Evolutionary conservation across 306 rosid genomes (phyloP), one percentile per base, ranked within the genome.

Genomic region (Erythrophleum fordii): DNA sequence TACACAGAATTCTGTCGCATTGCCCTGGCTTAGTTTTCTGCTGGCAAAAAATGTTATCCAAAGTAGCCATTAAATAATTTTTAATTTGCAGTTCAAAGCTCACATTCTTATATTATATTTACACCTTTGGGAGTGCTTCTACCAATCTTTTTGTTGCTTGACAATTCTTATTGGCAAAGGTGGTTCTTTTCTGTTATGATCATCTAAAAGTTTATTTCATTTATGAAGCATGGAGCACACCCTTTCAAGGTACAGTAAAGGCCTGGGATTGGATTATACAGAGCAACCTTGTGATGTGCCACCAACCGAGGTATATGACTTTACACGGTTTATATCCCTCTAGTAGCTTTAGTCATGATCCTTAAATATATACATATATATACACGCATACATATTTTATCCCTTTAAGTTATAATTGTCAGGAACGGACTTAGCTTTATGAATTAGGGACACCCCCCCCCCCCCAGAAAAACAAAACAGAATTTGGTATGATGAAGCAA

Each of bases 221-320:
- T 51, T 17, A 73, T 83, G 83, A 79, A 91, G 97, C 90, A 89
- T 91, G 96, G 88, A 88, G 42, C 92, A 88, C 5, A 88, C 82
- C 12, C 83, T 93, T 60, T 69, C 87, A 71, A 89, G 91, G 77
- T 91, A 93, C 82, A 77, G 71, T 39, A 85, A 72, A 73, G 80
- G 83, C 5, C 13, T 46, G 31, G 80, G 73, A 34, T 49, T 74
- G 34, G 88, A 87, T 62, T 41, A 5, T 69, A 65, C 80, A 74
- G 82, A 72, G 41, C 80, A 82, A 48, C 83, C 74, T 68, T 69
- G 39, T 53, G 65, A 76, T 67, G 79, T 62, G 42, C 76, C 44
- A 59, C 80, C 81, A 45, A 13, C 44, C 77, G 69, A 88, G 77
- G 90, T 86, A 76, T 42, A 5, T 51, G 8, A 18, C 39, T 45